Conservation (phyloP, 805 yeast genomes). For the Phaffomyces antillensis region DNA sequence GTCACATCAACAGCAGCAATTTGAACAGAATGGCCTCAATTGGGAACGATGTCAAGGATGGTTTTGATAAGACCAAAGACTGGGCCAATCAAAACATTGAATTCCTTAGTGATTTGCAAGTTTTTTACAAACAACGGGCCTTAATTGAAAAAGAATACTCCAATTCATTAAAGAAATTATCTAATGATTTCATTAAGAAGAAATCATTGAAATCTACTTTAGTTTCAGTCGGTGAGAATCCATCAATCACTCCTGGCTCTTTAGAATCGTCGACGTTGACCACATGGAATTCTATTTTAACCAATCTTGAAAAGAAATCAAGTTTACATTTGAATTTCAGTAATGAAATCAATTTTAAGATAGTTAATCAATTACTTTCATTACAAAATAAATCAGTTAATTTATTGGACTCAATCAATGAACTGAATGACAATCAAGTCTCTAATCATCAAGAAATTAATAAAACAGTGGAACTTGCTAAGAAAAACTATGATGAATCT, state of each 20-base stretch:
- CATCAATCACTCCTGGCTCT: slow-evolving; percentile 91
- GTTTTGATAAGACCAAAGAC: slow-evolving; percentile 65
- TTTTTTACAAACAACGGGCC: slow-evolving; percentile 79
- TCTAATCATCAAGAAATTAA: slow-evolving; percentile 29
- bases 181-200: slow-evolving; percentile 64
- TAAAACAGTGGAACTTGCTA: background rate
- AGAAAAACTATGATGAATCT: slow-evolving; percentile 70
- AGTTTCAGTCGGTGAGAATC: slow-evolving; percentile 85
- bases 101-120: slow-evolving; percentile 74
- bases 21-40: slow-evolving; percentile 23
- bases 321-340: slow-evolving; percentile 56
- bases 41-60: slow-evolving; percentile 75
- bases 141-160: slow-evolving; percentile 79
- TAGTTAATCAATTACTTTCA: slow-evolving; percentile 53
- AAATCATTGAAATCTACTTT: slow-evolving; percentile 63
- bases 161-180: slow-evolving; percentile 51
- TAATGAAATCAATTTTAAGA: slow-evolving; percentile 48
- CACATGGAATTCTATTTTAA: slow-evolving; percentile 82
- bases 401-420: slow-evolving; percentile 47
- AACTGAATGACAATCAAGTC: slow-evolving; percentile 49
- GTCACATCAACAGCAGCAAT: too few relatives aligned
- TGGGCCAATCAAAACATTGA: slow-evolving; percentile 73
- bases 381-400: slow-evolving; percentile 47
- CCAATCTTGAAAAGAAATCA: slow-evolving; percentile 76
- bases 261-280: slow-evolving; percentile 81